A percentile compares a stretch with the other conserved stretches of the same genome.
phyloP scores from a whole-genome alignment of 257 asterid species.

The Knoxia roxburghii region DNA sequence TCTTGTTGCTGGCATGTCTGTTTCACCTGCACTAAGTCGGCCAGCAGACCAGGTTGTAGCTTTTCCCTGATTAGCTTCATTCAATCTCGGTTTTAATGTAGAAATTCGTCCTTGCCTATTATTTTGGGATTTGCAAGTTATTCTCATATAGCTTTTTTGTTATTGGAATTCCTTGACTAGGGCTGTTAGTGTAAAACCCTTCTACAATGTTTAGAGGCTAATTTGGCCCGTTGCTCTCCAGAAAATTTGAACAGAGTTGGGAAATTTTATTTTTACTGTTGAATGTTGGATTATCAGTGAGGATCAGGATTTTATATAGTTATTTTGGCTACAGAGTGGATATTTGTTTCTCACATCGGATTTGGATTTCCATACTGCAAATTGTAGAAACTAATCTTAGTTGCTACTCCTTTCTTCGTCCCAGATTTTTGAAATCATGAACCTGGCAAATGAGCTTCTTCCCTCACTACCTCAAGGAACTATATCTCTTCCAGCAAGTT shows the following conservation, averaged over 20 bases:
- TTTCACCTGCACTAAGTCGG: constrained; percentile 88
- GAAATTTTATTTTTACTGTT: background rate
- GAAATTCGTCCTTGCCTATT: background rate
- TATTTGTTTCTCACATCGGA: background rate
- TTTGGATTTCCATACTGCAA: background rate
- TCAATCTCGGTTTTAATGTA: background rate
- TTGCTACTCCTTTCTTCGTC: background rate
- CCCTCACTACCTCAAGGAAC: constrained; percentile 95
- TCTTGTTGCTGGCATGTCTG: constrained; percentile 67
- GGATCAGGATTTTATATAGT: no score
- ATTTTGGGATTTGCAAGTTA: background rate
- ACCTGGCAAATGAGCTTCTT: constrained; percentile 98
- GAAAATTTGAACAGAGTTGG: background rate
- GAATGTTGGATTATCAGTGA: background rate
- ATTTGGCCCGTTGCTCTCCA: background rate
- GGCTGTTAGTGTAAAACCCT: background rate
- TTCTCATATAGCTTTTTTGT: background rate
- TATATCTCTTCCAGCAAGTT: constrained; percentile 71
- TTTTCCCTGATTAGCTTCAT: constrained; percentile 5
- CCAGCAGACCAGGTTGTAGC: constrained; percentile 89
- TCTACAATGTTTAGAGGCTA: background rate
- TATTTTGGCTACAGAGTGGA: background rate
- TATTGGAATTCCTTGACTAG: background rate
- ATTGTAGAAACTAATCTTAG: background rate
- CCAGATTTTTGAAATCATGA: constrained; percentile 95